Base-by-base conservation (phyloP, 805 yeast genomes). In the Candida parachauliodes region DNA sequence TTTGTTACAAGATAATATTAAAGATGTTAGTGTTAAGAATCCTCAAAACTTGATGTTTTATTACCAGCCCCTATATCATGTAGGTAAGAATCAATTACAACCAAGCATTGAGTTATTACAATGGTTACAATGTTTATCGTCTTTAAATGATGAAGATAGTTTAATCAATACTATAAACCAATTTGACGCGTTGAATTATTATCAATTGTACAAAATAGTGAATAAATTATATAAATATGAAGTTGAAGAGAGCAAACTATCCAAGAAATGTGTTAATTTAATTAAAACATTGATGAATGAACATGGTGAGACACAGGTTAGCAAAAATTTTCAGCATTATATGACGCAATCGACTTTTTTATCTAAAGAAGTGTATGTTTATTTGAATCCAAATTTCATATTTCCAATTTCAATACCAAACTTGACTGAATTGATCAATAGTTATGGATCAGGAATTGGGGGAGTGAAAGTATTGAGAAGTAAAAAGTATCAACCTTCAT, bases 91-190 rank as follows among this genome's bases (percentile, higher is more conserved):
- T 16, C 88, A 85, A 46, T 65, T 89, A 36, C 76, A 74, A 42
- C 88, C 96, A 0, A 68, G 84, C 0, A 75, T 83, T 36, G 89
- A 91, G 57, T 59, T 91, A 20, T 64, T 91, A 39, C 96, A 91
- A 57, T 91, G 95, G 91, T 62, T 89, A 35, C 98, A 89, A 57
- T 83, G 91, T 29, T 77, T 88, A 57, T 77, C 94, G 0, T 77
- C 83, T 10, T 62, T 89, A 31, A 72, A 72, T 12, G 79, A 77
- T 41, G 83, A 79, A 40, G 88, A 81, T 38, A 65, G 79, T 26
- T 68, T 85, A 36, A 70, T 73, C 6, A 66, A 71, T 9, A 75
- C 85, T 6, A 54, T 77, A 22, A 61, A 62, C 12, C 71, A 76
- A 39, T 70, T 82, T 45, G 77, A 74, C 14, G 56, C 63, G 10